Percentiles rank a stretch among this genome's conserved stretches.
Conservation (phyloP, 805 yeast species). For the Teunomyces atbi region DNA sequence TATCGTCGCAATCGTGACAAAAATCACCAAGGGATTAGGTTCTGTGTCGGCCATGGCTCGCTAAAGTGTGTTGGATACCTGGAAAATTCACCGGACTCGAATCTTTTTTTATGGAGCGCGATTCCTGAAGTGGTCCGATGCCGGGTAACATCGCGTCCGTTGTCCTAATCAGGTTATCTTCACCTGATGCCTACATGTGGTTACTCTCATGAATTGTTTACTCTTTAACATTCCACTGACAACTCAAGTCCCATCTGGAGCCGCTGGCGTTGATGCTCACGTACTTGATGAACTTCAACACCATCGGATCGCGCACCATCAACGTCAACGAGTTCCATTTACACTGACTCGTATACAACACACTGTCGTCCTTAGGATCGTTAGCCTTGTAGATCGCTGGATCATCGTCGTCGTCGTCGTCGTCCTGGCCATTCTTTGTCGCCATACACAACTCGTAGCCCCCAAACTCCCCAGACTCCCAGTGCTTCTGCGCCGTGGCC, state of each 20-base stretch:
- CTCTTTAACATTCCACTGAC: constrained; percentile 72
- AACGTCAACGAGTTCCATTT: constrained; percentile 77
- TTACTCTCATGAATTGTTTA: constrained; percentile 22
- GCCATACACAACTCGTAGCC: constrained; percentile 93
- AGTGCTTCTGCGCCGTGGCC: constrained; percentile 52
- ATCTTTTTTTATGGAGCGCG: neutral
- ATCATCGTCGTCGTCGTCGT: constrained; percentile 57
- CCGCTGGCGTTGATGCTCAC: constrained; percentile 87
- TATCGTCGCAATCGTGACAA: constrained; percentile 39
- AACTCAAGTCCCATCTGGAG: constrained; percentile 85
- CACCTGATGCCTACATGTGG: neutral
- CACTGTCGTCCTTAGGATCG: constrained; percentile 66
- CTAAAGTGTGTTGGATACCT: neutral
- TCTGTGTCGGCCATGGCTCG: constrained; percentile 27
- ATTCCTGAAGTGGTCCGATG: neutral
- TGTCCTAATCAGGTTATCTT: neutral
- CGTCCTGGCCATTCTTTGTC: constrained; percentile 47
- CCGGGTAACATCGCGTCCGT: neutral
- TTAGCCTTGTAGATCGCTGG: constrained; percentile 74
- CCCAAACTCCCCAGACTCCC: constrained; percentile 89
- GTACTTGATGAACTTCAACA: constrained; percentile 90
- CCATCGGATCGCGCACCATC: constrained; percentile 78
- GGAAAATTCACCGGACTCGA: neutral
- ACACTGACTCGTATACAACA: constrained; percentile 76
- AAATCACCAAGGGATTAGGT: constrained; percentile 39